These are phyloP conservation scores for Fusarium brachygibbosum DNA, from an alignment of 2,329 filamentous ascomycete genomes.

Conservation along the genomic window DNA sequence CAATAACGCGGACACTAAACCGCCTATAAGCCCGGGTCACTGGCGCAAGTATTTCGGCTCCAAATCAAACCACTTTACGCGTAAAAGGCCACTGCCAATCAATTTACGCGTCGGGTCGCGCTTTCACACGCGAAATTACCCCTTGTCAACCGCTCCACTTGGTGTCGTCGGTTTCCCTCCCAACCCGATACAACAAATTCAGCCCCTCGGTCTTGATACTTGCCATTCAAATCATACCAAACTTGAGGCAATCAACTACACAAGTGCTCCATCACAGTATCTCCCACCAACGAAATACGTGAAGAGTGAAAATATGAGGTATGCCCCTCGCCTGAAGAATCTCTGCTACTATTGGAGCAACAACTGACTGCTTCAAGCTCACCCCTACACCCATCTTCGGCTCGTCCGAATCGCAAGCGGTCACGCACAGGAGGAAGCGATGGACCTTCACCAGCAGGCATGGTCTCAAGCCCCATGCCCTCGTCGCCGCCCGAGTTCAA, in stretches of 20 bases:
- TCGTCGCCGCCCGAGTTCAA: constrained; percentile 73
- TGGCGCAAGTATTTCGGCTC: constrained; percentile 18
- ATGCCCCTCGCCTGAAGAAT: neutral
- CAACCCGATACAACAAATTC: constrained; percentile 36
- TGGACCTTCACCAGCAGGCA: constrained; percentile 63
- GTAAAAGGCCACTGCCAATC: constrained; percentile 51
- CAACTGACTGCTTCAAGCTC: constrained; percentile 68
- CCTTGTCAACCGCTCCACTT: constrained; percentile 39
- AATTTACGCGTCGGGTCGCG: constrained; percentile 61
- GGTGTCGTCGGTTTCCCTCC: constrained; percentile 37
- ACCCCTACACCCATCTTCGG: constrained; percentile 84
- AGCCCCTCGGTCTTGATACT: constrained; percentile 44
- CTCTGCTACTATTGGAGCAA: neutral
- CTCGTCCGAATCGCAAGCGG: constrained; percentile 67
- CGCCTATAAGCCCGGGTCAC: fast-evolving
- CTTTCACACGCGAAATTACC: constrained; percentile 47
- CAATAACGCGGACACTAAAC: constrained; percentile 32
- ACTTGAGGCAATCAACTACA: constrained; percentile 2
- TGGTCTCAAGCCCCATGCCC: constrained; percentile 73
- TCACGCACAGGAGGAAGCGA: constrained; percentile 66
- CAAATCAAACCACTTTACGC: constrained; percentile 54
- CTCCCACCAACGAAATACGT: constrained; percentile 7
- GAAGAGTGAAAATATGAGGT: constrained; percentile 35
- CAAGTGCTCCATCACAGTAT: constrained; percentile 22
- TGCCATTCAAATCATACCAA: constrained; percentile 17